Evolutionary conservation across 2,329 filamentous ascomycete genomes (phyloP).

Genomic region (Fusarium sororula): DNA sequence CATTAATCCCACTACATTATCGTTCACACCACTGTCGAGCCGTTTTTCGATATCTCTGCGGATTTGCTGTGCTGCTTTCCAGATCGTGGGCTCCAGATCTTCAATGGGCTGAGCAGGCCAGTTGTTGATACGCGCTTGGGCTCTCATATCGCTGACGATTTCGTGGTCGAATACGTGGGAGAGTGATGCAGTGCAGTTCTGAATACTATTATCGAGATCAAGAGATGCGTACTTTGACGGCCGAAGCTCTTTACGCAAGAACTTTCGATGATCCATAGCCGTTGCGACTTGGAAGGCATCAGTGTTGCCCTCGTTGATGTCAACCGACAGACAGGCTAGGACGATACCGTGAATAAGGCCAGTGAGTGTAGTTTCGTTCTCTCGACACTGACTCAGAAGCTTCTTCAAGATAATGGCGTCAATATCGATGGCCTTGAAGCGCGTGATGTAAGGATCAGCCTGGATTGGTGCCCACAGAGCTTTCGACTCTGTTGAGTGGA

Average conservation of each 20-base stretch:
- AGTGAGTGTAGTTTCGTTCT: not conserved
- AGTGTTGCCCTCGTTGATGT: not conserved
- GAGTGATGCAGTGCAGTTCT: not conserved
- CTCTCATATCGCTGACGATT: not conserved
- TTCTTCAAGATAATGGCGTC: not conserved
- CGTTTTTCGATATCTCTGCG: not conserved
- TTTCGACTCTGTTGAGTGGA: not conserved
- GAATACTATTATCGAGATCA: not conserved
- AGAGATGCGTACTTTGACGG: not conserved
- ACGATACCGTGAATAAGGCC: not conserved
- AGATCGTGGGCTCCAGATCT: not conserved
- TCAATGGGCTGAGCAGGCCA: not conserved
- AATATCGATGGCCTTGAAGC: not conserved
- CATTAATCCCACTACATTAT: not conserved
- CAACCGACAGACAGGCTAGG: not conserved
- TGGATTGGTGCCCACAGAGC: not conserved
- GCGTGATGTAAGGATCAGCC: not conserved
- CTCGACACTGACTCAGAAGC: not conserved
- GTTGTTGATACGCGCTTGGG: not conserved
- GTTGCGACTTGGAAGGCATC: not conserved
- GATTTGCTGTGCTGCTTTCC: not conserved
- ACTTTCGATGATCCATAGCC: not conserved
- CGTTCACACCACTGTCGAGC: not conserved
- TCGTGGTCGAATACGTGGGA: not conserved
- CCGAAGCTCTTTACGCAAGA: not conserved